phyloP scores from a whole-genome alignment of 164 flowering plant genomes.

The Annona squamosa region DNA sequence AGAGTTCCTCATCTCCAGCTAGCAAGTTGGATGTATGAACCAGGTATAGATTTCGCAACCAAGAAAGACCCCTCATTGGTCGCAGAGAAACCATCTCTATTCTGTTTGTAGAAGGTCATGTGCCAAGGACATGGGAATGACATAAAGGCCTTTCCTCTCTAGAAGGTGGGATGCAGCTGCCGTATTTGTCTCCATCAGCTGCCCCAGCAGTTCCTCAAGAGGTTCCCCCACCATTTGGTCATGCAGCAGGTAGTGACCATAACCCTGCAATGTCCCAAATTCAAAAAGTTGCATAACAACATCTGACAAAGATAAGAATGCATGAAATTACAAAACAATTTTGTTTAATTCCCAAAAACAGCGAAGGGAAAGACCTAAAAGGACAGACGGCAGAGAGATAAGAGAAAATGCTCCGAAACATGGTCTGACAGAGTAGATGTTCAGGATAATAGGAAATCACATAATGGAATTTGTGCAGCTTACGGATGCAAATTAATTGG shows the following conservation, averaged over 20 bases:
- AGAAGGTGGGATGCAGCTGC: constrained; percentile 32
- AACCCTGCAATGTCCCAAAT: constrained; percentile 34
- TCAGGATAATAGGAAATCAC: no score
- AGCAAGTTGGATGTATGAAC: no score
- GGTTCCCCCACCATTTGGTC: constrained; percentile 35
- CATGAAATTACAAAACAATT: no score
- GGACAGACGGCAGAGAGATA: background rate
- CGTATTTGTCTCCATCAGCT: constrained; percentile 38
- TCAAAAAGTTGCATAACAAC: background rate
- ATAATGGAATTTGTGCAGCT: no score
- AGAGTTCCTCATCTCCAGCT: no score
- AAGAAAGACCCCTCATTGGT: background rate
- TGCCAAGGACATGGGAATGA: constrained; percentile 34
- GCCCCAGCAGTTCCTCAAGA: constrained; percentile 51
- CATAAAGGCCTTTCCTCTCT: constrained; percentile 48
- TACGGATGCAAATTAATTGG: no score
- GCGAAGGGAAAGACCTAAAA: background rate
- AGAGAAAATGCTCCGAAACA: background rate
- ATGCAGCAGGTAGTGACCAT: constrained; percentile 35
- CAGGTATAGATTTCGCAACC: no score
- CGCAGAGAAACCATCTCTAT: background rate
- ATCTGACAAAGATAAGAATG: background rate
- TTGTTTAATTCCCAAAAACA: no score
- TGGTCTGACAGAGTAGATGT: background rate
- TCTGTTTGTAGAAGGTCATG: constrained; percentile 9